Percentiles rank a stretch among this genome's conserved stretches.
Conservation (phyloP, 805 yeast genomes). For the Suhomyces emberorum region DNA sequence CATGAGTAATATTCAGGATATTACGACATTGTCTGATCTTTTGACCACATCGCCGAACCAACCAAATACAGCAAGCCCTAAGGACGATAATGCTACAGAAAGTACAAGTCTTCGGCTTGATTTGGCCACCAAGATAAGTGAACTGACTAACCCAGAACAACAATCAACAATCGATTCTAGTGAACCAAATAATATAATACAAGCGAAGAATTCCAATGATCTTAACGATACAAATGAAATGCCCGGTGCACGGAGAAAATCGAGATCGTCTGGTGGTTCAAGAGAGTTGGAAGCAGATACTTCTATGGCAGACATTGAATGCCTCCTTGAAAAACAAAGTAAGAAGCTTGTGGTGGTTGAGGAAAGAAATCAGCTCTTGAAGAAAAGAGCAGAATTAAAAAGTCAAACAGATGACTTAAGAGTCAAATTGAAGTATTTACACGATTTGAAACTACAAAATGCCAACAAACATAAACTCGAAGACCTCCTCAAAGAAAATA, state of each 20-base stretch:
- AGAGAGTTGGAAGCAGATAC: constrained; percentile 1
- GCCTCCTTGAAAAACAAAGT: constrained; percentile 12
- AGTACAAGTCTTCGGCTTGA: constrained; percentile 9
- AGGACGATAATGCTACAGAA: neutral
- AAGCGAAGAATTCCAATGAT: neutral
- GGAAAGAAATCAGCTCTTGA: constrained; percentile 17
- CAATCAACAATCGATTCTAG: neutral
- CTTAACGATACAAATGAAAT: neutral
- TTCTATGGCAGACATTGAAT: constrained; percentile 6
- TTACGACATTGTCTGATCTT: constrained; percentile 25
- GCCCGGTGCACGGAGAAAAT: no score
- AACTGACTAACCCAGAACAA: neutral
- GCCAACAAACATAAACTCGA: constrained; percentile 14
- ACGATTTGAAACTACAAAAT: constrained; percentile 11
- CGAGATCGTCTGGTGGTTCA: no score
- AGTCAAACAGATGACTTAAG: constrained; percentile 15
- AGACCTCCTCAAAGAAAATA: constrained; percentile 19
- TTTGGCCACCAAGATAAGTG: constrained; percentile 7
- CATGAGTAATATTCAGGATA: constrained; percentile 23
- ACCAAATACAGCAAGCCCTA: neutral
- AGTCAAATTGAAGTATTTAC: constrained; percentile 11
- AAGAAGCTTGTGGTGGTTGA: constrained; percentile 13
- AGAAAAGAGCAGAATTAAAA: constrained; percentile 15
- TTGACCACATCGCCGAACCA: constrained; percentile 22
- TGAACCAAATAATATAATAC: no score